phyloP scores from a whole-genome alignment of 345 rosid genomes.

The Trapa bicornis region DNA sequence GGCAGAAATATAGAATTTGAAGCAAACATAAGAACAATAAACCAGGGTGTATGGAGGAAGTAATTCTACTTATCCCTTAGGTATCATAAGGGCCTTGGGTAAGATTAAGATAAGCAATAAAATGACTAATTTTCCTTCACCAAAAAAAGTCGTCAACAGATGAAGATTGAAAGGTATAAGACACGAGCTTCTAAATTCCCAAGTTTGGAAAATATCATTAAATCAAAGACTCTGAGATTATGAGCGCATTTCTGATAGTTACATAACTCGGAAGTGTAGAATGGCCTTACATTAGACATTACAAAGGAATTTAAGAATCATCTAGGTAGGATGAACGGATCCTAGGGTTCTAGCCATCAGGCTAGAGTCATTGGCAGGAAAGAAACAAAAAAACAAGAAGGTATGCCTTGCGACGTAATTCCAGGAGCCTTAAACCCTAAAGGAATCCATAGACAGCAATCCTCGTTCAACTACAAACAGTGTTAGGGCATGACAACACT shows the following conservation, averaged over 20 bases:
- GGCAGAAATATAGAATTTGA: background rate
- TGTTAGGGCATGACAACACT: background rate
- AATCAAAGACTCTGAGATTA: background rate
- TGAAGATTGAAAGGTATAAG: too few species aligned
- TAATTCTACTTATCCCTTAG: background rate
- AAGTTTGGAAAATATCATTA: background rate
- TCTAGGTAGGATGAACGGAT: background rate
- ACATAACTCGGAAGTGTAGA: background rate
- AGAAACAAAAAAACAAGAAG: too few species aligned
- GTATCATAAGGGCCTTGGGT: too few species aligned
- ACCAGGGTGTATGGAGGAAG: background rate
- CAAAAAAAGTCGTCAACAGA: background rate
- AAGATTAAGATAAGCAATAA: too few species aligned
- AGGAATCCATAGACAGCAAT: background rate
- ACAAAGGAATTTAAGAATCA: background rate
- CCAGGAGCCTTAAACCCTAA: slow-evolving; percentile 13
- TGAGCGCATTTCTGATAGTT: background rate
- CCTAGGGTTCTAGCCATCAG: background rate
- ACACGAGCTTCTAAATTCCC: background rate
- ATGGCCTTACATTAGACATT: too few species aligned
- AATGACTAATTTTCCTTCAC: too few species aligned
- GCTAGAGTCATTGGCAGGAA: background rate
- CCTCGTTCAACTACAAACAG: background rate
- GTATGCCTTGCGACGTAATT: background rate
- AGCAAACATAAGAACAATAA: background rate